Conservation (phyloP, 257 asterid genomes). For the Ilex aquifolium region DNA sequence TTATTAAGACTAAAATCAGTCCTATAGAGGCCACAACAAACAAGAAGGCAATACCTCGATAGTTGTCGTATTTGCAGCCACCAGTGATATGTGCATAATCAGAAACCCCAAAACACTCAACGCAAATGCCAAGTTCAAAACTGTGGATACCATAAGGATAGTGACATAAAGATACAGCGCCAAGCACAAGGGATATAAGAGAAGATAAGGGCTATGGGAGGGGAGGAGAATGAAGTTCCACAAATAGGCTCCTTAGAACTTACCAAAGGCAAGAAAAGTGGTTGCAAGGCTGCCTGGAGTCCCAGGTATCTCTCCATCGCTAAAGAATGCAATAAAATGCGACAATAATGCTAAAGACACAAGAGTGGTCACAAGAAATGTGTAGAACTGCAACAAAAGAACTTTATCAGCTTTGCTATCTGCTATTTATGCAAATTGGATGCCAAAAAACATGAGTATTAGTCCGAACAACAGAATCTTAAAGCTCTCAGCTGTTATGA, state of each 20-base stretch:
- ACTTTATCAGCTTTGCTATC: not conserved
- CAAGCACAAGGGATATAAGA: not conserved
- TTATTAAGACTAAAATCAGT: too few species aligned
- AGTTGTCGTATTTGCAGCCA: not conserved
- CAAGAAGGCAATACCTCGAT: not conserved
- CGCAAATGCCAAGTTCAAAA: not conserved
- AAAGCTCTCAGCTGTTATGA: too few species aligned
- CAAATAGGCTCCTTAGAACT: not conserved
- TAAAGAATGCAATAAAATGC: not conserved
- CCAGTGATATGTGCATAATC: not conserved
- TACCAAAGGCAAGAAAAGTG: not conserved
- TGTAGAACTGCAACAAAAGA: conserved; percentile 71
- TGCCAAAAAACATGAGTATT: too few species aligned
- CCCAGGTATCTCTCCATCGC: not conserved
- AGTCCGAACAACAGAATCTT: too few species aligned
- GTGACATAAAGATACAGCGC: not conserved
- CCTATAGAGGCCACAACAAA: too few species aligned
- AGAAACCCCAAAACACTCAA: not conserved
- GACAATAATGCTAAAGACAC: not conserved
- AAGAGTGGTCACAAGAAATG: conserved; percentile 67
- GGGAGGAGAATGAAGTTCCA: not conserved
- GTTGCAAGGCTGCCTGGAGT: not conserved
- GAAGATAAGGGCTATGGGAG: not conserved
- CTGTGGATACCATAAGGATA: not conserved
- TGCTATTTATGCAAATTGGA: not conserved